These are phyloP conservation scores for Castanea sativa DNA, from an alignment of 306 rosid species.

Conservation along the genomic window DNA sequence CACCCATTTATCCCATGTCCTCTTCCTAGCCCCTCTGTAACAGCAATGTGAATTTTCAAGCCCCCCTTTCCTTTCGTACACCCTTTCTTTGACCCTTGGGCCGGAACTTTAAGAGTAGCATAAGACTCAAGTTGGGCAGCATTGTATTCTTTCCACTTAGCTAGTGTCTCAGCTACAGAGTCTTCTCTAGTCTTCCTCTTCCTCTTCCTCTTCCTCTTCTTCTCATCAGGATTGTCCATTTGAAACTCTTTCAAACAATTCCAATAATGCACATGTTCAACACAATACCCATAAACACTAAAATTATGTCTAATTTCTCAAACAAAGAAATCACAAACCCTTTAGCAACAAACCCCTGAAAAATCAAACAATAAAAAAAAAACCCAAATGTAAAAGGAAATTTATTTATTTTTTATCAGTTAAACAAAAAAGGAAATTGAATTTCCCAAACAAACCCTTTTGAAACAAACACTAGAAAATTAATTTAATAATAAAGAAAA, in stretches of 20 bases:
- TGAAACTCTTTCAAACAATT: slow-evolving; percentile 13
- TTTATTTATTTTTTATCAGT: no score
- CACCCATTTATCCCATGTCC: slow-evolving; percentile 99
- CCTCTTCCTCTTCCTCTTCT: slow-evolving; percentile 79
- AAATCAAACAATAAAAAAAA: no score
- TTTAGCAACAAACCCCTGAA: no score
- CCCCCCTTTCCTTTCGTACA: slow-evolving; percentile 99
- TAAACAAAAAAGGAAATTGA: no score
- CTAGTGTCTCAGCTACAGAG: slow-evolving; percentile 64
- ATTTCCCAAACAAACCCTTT: no score
- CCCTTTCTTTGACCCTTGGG: slow-evolving; percentile 94
- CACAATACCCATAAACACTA: background rate
- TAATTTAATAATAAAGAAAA: no score
- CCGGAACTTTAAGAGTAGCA: slow-evolving; percentile 48
- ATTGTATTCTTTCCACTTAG: slow-evolving; percentile 71
- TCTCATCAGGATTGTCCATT: slow-evolving; percentile 18
- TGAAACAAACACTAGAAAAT: no score
- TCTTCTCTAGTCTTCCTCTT: slow-evolving; percentile 73
- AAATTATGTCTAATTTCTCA: no score
- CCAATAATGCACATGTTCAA: background rate
- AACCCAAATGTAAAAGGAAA: no score
- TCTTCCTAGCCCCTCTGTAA: slow-evolving; percentile 91
- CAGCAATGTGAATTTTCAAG: slow-evolving; percentile 70
- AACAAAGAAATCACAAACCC: no score
- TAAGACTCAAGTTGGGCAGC: slow-evolving; percentile 24